These are phyloP conservation scores for Claviceps spartinae DNA, from an alignment of 2,329 filamentous ascomycete species.

Conservation along the genomic window DNA sequence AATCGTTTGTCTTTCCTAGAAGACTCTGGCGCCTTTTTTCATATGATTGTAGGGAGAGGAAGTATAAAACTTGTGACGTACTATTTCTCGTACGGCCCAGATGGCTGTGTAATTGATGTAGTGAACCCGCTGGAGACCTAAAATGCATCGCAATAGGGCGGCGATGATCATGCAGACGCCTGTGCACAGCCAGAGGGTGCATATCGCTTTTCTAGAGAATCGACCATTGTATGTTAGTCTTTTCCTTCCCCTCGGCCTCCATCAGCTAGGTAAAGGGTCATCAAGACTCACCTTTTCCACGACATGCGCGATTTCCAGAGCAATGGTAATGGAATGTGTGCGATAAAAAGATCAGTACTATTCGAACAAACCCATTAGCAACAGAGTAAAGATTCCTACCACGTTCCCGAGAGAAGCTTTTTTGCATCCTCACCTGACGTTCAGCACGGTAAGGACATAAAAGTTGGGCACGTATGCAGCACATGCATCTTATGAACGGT, in stretches of 20 bases:
- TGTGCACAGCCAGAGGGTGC: slow-evolving; percentile 26
- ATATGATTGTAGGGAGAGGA: background rate
- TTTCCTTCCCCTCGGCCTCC: background rate
- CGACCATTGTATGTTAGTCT: background rate
- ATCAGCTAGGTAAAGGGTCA: too few relatives aligned
- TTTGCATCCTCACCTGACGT: background rate
- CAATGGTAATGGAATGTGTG: slow-evolving; percentile 26
- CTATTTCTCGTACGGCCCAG: slow-evolving; percentile 21
- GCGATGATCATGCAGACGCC: slow-evolving; percentile 27
- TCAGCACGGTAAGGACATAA: background rate
- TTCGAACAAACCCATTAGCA: background rate
- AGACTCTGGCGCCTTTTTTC: background rate
- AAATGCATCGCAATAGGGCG: slow-evolving; percentile 26
- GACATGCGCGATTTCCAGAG: slow-evolving; percentile 25
- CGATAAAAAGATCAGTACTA: slow-evolving; percentile 26
- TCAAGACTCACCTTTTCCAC: background rate
- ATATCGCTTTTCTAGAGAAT: slow-evolving; percentile 18
- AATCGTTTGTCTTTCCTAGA: background rate
- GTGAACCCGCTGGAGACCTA: slow-evolving; percentile 22
- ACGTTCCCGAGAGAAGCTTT: background rate
- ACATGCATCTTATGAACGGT: background rate
- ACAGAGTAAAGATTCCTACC: too few relatives aligned
- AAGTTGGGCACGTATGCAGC: background rate
- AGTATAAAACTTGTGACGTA: slow-evolving; percentile 8
- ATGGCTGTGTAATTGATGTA: slow-evolving; percentile 23